Percentiles rank a stretch among this genome's conserved stretches.
Conservation (phyloP, 108 stramenopile genomes). For the Seminavis robusta region DNA sequence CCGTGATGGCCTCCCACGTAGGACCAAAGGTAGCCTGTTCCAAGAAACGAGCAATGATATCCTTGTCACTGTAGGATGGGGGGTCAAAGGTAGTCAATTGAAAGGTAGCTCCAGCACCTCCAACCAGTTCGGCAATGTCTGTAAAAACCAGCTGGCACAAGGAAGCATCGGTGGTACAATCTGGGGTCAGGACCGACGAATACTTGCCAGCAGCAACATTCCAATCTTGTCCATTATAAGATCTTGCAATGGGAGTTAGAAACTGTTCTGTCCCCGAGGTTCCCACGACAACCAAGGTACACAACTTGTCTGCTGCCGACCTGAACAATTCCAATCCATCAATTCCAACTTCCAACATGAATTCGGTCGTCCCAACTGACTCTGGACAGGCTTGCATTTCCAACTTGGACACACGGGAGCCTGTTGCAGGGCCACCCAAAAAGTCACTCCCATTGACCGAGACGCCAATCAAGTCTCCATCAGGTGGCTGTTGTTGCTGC, state of each 20-base stretch:
- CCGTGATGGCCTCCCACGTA: constrained; percentile 6
- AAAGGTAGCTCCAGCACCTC: not conserved
- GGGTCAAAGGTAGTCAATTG: not conserved
- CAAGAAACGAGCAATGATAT: constrained; percentile 46
- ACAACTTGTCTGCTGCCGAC: too few species aligned
- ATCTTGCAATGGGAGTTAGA: constrained; percentile 63
- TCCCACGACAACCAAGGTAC: too few species aligned
- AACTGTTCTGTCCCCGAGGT: too few species aligned
- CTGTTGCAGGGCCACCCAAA: too few species aligned
- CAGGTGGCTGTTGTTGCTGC: too few species aligned
- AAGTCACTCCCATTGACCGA: too few species aligned
- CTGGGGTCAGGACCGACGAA: not conserved
- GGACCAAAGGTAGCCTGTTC: constrained; percentile 64
- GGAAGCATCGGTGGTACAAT: not conserved
- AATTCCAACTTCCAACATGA: too few species aligned
- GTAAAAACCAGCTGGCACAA: not conserved
- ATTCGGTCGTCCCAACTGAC: too few species aligned
- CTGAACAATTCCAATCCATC: too few species aligned
- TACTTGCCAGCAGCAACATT: constrained; percentile 40
- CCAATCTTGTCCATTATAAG: constrained; percentile 64
- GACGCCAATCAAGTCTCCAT: too few species aligned
- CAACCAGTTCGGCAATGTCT: not conserved
- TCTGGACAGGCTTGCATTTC: too few species aligned
- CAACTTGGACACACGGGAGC: too few species aligned
- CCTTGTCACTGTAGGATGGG: constrained; percentile 3